These are phyloP conservation scores for Combretum micranthum DNA, from an alignment of 345 rosid genomes.

Conservation along the genomic window DNA sequence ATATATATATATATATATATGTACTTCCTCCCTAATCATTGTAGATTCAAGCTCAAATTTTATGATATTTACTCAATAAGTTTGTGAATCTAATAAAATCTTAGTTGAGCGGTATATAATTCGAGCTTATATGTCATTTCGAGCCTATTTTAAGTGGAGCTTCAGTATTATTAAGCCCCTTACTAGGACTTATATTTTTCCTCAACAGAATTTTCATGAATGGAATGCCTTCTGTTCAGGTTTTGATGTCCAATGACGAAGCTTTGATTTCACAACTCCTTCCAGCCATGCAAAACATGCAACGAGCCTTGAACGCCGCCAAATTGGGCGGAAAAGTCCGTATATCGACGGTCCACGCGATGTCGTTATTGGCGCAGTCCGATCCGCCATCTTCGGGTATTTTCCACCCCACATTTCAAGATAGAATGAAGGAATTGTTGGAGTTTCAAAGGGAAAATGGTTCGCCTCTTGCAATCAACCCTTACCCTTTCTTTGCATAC, in stretches of 20 bases:
- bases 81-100: too few species aligned
- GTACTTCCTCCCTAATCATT: too few species aligned
- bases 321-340: conserved; percentile 66
- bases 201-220: too few species aligned
- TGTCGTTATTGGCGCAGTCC: conserved; percentile 68
- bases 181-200: too few species aligned
- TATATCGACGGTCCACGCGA: conserved; percentile 87
- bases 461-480: conserved; percentile 75
- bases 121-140: too few species aligned
- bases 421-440: conserved; percentile 50
- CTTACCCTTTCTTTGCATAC: conserved; percentile 94
- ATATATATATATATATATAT: too few species aligned
- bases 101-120: too few species aligned
- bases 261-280: conserved; percentile 67
- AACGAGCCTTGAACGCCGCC: conserved; percentile 57
- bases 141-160: too few species aligned
- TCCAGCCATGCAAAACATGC: conserved; percentile 81
- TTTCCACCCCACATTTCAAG: conserved; percentile 45
- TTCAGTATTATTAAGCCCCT: too few species aligned
- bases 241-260: conserved; percentile 57
- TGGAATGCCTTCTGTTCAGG: conserved; percentile 41
- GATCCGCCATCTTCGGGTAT: conserved; percentile 86
- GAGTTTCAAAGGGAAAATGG: conserved; percentile 64
- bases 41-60: too few species aligned
- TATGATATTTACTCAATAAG: too few species aligned